Evolutionary conservation across 176 grass and related monocot genomes (phyloP).

Genomic region (Zea mays): DNA sequence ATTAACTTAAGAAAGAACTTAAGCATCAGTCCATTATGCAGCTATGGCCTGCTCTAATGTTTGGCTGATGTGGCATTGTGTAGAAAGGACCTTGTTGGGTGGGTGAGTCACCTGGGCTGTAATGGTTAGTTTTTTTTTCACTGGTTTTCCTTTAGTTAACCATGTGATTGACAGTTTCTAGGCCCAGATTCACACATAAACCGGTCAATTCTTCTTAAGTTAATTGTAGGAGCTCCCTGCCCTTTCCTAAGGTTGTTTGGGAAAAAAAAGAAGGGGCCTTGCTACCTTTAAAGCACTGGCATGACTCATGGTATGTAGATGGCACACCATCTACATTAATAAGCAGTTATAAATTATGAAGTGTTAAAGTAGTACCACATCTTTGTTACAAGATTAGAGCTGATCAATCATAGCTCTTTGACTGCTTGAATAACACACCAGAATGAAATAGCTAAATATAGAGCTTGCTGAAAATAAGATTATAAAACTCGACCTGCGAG

Average conservation of each 20-base stretch:
- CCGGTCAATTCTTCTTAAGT: background rate
- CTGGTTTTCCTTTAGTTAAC: background rate
- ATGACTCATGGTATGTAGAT: conserved; percentile 16
- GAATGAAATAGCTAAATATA: background rate
- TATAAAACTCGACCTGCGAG: too few relatives aligned
- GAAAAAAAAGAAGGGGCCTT: background rate
- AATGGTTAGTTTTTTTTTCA: background rate
- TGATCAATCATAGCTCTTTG: conserved; percentile 3
- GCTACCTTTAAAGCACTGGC: background rate
- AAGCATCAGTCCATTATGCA: conserved; percentile 6
- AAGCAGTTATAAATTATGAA: background rate
- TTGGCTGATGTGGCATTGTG: background rate
- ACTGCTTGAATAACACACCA: conserved; percentile 1
- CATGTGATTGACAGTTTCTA: background rate
- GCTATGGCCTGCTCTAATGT: background rate
- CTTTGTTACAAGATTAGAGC: background rate
- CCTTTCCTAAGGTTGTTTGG: background rate
- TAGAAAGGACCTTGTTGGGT: background rate
- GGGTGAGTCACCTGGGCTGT: background rate
- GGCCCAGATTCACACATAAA: background rate
- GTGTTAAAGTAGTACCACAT: background rate
- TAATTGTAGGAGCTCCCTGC: background rate
- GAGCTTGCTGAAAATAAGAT: too few relatives aligned
- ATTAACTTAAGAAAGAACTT: background rate
- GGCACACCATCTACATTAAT: background rate